phyloP scores from a whole-genome alignment of 441 rosid species.

The Corymbia citriodora region DNA sequence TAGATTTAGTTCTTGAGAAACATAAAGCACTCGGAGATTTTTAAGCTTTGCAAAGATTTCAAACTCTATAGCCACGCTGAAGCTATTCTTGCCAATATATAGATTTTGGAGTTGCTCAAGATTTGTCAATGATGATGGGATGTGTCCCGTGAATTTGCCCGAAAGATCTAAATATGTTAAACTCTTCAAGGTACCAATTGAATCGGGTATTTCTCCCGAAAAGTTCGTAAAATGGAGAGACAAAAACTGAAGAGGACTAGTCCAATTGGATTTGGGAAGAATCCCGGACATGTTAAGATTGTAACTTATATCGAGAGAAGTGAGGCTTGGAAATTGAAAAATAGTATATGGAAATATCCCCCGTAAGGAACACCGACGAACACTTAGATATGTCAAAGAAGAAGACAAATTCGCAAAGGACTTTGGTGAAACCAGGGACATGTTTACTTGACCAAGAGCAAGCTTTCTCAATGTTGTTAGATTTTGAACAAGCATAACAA shows the following conservation, averaged over 20 bases:
- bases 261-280: neutral
- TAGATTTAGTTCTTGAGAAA: neutral
- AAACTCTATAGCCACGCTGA: neutral
- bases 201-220: neutral
- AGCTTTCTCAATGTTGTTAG: neutral
- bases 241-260: neutral
- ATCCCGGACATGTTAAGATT: rapidly evolving
- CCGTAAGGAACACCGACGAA: rapidly evolving
- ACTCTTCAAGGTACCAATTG: neutral
- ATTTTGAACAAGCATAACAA: neutral
- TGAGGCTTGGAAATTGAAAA: neutral
- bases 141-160: neutral
- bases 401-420: neutral
- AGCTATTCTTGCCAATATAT: rapidly evolving
- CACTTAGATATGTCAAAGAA: neutral
- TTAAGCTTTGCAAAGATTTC: neutral
- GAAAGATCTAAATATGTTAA: neutral
- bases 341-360: neutral
- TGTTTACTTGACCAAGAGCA: neutral
- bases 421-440: neutral
- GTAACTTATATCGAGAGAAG: rapidly evolving
- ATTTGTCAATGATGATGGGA: neutral
- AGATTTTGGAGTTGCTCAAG: neutral
- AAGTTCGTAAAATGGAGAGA: neutral
- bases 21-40: rapidly evolving